These are phyloP conservation scores for Neoconidiobolus thromboides DNA, from an alignment of 371 early-diverging fungal species.

Conservation along the genomic window DNA sequence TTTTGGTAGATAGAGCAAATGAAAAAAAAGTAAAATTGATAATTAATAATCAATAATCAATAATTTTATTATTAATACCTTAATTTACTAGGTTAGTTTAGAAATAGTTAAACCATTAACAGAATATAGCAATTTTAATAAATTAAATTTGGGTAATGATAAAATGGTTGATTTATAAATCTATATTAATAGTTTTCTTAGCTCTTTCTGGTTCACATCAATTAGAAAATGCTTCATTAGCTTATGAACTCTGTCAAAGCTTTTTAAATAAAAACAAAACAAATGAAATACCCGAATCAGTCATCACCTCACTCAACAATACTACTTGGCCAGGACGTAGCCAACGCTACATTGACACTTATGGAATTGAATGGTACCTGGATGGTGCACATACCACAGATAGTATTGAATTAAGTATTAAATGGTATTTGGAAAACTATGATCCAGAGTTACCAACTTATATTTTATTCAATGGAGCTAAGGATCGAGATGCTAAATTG, in stretches of 20 bases:
- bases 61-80: constrained; percentile 7
- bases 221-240: constrained; percentile 60
- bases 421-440: not conserved
- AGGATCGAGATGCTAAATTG: constrained; percentile 43
- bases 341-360: not conserved
- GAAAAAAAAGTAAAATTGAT: constrained; percentile 30
- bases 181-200: constrained; percentile 7
- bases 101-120: not conserved
- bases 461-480: constrained; percentile 74
- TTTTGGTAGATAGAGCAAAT: constrained; percentile 41
- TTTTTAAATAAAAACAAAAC: constrained; percentile 31
- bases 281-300: constrained; percentile 5
- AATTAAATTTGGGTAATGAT: not conserved
- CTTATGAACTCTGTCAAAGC: constrained; percentile 36
- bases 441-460: constrained; percentile 11
- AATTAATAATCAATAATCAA: not conserved
- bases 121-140: not conserved
- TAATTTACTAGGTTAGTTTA: constrained; percentile 11
- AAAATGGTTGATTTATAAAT: constrained; percentile 4
- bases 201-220: constrained; percentile 76
- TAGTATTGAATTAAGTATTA: constrained; percentile 32
- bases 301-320: constrained; percentile 30
- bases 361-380: constrained; percentile 43
- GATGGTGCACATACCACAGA: constrained; percentile 94
- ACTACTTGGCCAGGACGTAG: constrained; percentile 84